phyloP scores from a whole-genome alignment of 192 early-diverging fungal species.

The Phycomyces blakesleeanus region DNA sequence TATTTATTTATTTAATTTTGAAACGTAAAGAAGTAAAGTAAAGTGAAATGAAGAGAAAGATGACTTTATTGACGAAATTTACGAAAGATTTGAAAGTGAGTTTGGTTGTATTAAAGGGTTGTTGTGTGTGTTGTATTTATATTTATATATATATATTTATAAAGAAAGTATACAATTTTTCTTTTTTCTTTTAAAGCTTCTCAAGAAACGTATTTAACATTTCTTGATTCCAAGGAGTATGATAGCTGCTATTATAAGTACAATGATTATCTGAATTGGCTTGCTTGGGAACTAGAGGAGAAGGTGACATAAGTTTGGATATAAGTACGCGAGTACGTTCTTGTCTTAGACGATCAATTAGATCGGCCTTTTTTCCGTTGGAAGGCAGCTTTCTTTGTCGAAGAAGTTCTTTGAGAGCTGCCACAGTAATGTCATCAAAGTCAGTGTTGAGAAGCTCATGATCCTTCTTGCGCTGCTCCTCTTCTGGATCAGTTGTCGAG shows the following conservation, averaged over 20 bases:
- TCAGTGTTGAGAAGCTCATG: constrained; percentile 58
- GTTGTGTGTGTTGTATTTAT: no score
- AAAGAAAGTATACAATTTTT: no score
- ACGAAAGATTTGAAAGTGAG: neutral
- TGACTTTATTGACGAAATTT: neutral
- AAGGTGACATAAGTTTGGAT: no score
- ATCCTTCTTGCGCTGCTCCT: constrained; percentile 53
- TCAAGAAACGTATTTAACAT: neutral
- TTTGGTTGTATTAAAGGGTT: no score
- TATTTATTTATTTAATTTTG: no score
- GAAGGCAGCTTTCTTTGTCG: constrained; percentile 58
- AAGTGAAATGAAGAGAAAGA: no score
- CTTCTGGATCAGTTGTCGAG: constrained; percentile 30
- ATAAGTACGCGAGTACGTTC: constrained; percentile 26
- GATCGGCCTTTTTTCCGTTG: constrained; percentile 65
- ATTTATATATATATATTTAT: no score
- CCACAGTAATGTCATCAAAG: constrained; percentile 73
- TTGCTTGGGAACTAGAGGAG: no score
- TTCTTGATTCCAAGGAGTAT: neutral
- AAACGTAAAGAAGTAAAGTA: no score
- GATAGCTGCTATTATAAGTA: no score
- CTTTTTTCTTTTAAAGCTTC: neutral
- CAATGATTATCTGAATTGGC: no score
- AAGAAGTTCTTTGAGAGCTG: constrained; percentile 70
- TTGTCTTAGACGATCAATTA: constrained; percentile 60